phyloP scores from a whole-genome alignment of 768 basidiomycete genomes.

The Leccinum rimulosum region DNA sequence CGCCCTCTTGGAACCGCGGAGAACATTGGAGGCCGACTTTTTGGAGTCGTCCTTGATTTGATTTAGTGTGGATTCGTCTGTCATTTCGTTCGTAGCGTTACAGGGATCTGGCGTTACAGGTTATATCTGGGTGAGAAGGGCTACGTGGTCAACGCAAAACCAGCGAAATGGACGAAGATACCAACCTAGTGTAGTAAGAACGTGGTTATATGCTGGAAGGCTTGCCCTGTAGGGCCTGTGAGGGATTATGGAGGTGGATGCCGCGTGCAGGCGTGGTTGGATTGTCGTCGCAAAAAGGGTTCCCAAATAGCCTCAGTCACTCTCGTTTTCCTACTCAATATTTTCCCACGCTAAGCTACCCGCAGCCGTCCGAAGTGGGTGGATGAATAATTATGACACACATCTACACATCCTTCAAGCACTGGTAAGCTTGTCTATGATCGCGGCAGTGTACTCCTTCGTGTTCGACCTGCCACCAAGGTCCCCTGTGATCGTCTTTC shows the following conservation, averaged over 20 bases:
- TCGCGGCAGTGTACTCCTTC: conserved; percentile 83
- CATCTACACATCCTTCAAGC: conserved; percentile 23
- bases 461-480: conserved; percentile 92
- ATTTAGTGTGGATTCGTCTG: conserved; percentile 62
- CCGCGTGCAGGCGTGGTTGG: conserved; percentile 52
- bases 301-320: not conserved
- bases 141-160: conserved; percentile 20
- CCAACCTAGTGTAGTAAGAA: conserved; percentile 47
- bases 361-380: conserved; percentile 10
- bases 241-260: conserved; percentile 56
- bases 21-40: conserved; percentile 50
- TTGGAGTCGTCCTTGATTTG: conserved; percentile 64
- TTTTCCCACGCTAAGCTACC: conserved; percentile 28
- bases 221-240: conserved; percentile 93
- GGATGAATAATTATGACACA: conserved; percentile 8
- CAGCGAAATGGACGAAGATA: conserved; percentile 9
- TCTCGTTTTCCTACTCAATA: conserved; percentile 15
- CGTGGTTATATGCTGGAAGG: conserved; percentile 46
- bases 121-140: conserved; percentile 38
- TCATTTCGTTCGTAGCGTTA: conserved; percentile 82
- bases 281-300: conserved; percentile 38
- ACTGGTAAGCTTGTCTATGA: conserved; percentile 66
- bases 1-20: conserved; percentile 59
- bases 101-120: conserved; percentile 35
- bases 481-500: conserved; percentile 92